Evolutionary conservation across 2,329 filamentous ascomycete genomes (phyloP), one percentile per base, ranked within the genome.

Genomic region (Pyricularia sp.): DNA sequence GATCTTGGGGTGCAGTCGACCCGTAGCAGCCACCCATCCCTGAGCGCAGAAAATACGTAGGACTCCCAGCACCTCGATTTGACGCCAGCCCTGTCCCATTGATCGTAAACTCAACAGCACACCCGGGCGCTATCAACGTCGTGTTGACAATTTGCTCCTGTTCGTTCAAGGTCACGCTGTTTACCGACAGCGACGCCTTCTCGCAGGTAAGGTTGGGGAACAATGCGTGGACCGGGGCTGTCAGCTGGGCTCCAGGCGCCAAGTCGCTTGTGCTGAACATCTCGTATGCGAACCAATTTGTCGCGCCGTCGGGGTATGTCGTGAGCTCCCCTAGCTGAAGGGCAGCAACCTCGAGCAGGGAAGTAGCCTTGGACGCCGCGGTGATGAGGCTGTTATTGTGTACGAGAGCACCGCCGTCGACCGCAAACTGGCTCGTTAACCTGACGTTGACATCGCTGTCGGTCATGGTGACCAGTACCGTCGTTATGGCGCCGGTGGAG

Each of bases 401-500:
- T 9, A 30, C 25, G 65, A 78, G 65, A 0, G 74, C 71, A 0
- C 71, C 69, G 9, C 70, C 68, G 65, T 75, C 74, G 68, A 77
- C 72, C 0, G 73, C 69, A 33, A 81, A 81, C 5, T 67, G 64
- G 1, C 73, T 75, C 25, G 74, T 71, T 1, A 79, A 23, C 6
- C 70, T 73, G 30, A 79, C 72, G 0, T 71, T 69, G 4, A 73
- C 71, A 6, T 70, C 70, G n/a, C 74, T 69, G 31, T 72, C 72
- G 11, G 72, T 70, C 11, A 76, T 70, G 3, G 72, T 72, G 17
- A 78, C 71, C 2, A 77, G 70, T 4, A 69, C 74, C 4, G 79
- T 77, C 2, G 76, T 77, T 63, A 81, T 75, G 50, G 81, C 73
- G 5, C 76, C 79, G 0, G 79, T 77, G 0, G 80, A 77, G 9